Evolutionary conservation across 2,329 filamentous ascomycete species (phyloP).

Genomic region (Nemania sp.): DNA sequence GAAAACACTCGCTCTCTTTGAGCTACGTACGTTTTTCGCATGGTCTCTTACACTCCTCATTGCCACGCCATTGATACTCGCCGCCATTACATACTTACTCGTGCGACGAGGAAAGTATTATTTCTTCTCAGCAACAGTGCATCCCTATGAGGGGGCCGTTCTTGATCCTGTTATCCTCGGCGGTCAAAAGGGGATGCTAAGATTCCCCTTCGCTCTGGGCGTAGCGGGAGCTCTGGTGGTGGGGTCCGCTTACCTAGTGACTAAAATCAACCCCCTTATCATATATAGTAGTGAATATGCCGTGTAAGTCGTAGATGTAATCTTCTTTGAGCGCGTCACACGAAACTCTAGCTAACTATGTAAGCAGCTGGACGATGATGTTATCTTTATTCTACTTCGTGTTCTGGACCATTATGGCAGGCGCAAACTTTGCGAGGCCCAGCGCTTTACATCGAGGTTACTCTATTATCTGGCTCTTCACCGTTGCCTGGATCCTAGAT

Average conservation of each 20-base stretch:
- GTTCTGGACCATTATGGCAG: constrained; percentile 79
- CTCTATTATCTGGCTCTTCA: constrained; percentile 85
- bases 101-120: constrained; percentile 85
- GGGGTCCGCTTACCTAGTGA: constrained; percentile 78
- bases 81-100: constrained; percentile 76
- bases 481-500: constrained; percentile 78
- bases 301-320: constrained; percentile 59
- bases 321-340: background rate
- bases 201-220: constrained; percentile 81
- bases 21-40: constrained; percentile 85
- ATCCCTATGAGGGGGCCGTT: constrained; percentile 69
- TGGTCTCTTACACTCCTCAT: constrained; percentile 87
- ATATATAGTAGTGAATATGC: constrained; percentile 90
- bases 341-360: constrained; percentile 30
- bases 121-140: constrained; percentile 75
- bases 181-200: constrained; percentile 85
- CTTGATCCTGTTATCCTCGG: constrained; percentile 73
- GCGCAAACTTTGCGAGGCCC: constrained; percentile 82
- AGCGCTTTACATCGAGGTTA: constrained; percentile 89
- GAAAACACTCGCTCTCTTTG: constrained; percentile 79
- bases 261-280: constrained; percentile 88
- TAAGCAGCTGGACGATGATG: constrained; percentile 79
- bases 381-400: constrained; percentile 81
- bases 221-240: constrained; percentile 77
- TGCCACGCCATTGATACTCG: constrained; percentile 78